Evolutionary conservation across 345 rosid genomes (phyloP), one percentile per base, ranked within the genome.

Genomic region (Brassica juncea): DNA sequence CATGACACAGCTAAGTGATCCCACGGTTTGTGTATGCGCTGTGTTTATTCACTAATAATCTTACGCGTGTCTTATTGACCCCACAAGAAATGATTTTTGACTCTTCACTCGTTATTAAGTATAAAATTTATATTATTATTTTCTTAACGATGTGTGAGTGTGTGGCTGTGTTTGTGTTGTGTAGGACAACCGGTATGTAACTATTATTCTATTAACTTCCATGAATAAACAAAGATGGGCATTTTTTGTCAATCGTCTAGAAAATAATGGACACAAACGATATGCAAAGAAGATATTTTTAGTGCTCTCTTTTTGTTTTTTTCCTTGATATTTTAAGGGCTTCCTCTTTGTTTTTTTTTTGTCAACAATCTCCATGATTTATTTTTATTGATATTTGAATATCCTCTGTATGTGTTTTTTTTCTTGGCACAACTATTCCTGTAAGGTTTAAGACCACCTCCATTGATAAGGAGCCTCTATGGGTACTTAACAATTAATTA

Each of bases 101-200:
- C 70, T 49, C 77, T 49, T 64, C 64, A 49, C 70, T 49, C 70
- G 52, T 64, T 64, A 60, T 61, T 12, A 39, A 9, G 11, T 39
- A 39, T 12, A 3, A 71, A 2, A 12, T 4, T 5, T 35, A 61
- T 27, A 32, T 70, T 44, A 11, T 8, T 44, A 3, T 12, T 57
- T 71, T 49, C 59, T 23, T 3, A 59, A 59, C 6, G 9, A 9
- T 16, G 44, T 5, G 57, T 0, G 59, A 34, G 7, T 72, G 11
- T 42, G 77, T 63, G 77, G 77, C 77, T 73, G 70, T 60, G 66
- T 0, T 39, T 72, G 4, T 11, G 9, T 8, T 8, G 61, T 55
- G 52, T 57, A 58, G 54, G 23, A 58, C 74, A 49, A n/a, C 9
- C 27, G 61, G 12, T 69, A 8, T 52, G 55, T 21, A 15, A 28